Evolutionary conservation across 768 basidiomycete species (phyloP), one percentile per base, ranked within the genome.

Genomic region (Boletus patriciae): DNA sequence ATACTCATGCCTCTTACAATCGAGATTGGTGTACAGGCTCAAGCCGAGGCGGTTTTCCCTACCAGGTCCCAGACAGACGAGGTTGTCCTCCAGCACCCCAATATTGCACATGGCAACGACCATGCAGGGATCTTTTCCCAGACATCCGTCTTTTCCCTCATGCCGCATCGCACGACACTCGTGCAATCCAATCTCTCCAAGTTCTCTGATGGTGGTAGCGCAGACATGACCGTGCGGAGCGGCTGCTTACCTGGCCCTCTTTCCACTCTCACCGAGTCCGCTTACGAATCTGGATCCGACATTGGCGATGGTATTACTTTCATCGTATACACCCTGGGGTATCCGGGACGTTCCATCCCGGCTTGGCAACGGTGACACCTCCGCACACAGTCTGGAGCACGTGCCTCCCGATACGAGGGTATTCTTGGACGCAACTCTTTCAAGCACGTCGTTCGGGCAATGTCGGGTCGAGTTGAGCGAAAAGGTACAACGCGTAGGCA

Each of bases 381-480:
- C n/a, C n/a, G 2, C 19, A 23, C 6, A 1, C 63, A 86, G 87
- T 90, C 85, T 19, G 89, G 91, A 60, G 83, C 82, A 3, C 87
- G 83, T 58, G 83, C 84, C 0, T 78, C 76, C 6, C 78, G 81
- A n/a, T 91, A 90, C 69, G 84, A 86, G 62, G 74, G 68, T 18
- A 80, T 78, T 0, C 70, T 88, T 23, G 78, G 77, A 41, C 75
- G 80, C 0, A 76, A 71, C 29, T 66, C 74, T 1, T 79, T 84
- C 60, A 74, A 75, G 31, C 73, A 67, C 13, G 79, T 78, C 3
- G 76, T 83, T n/a, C 76, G n/a, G 72, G 55, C 72, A 69, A 48
- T 84, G 82, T 64, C 73, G 73, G 52, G n/a, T n/a, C n/a, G 63
- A 67, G 59, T n/a, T n/a, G n/a, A n/a, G n/a, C n/a, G n/a, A n/a